Evolutionary conservation across 371 early-diverging fungal species (phyloP).

Genomic region (Mortierella sp.): DNA sequence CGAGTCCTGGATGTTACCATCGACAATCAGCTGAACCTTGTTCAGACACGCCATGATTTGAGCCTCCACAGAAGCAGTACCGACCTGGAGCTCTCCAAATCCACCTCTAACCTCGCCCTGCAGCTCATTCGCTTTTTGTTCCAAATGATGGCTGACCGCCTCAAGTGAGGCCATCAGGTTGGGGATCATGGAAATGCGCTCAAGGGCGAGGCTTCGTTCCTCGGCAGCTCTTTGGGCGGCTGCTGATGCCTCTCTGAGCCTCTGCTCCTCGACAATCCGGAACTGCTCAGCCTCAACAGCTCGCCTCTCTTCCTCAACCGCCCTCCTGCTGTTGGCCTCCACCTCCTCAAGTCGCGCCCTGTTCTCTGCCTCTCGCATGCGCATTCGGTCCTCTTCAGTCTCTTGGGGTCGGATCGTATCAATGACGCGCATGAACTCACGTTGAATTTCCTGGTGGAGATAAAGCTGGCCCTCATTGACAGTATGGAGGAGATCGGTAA

Average conservation of each 20-base stretch:
- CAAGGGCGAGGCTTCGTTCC: conserved; percentile 15
- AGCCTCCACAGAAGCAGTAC: background rate
- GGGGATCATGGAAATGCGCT: conserved; percentile 26
- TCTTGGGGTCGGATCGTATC: conserved; percentile 19
- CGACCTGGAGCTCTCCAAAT: background rate
- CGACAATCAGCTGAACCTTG: conserved; percentile 19
- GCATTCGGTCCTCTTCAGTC: background rate
- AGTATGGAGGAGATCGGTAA: conserved; percentile 7
- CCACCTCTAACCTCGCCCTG: background rate
- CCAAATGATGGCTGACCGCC: conserved; percentile 3
- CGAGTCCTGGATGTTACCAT: conserved; percentile 38
- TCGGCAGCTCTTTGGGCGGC: background rate
- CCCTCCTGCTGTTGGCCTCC: background rate
- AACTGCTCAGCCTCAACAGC: conserved; percentile 6
- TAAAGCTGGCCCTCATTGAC: conserved; percentile 21
- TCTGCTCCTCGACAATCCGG: background rate
- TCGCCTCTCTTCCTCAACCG: conserved; percentile 1
- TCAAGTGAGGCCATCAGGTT: conserved; percentile 15
- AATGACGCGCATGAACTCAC: conserved; percentile 24
- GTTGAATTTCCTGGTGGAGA: conserved; percentile 9
- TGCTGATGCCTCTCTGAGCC: background rate
- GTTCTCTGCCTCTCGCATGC: background rate
- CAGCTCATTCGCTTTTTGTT: background rate
- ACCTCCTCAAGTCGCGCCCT: background rate
- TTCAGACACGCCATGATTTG: conserved; percentile 7